Percentiles rank a stretch among this genome's conserved stretches.
phyloP scores from a whole-genome alignment of 768 basidiomycete genomes.

The Suillus variegatus region DNA sequence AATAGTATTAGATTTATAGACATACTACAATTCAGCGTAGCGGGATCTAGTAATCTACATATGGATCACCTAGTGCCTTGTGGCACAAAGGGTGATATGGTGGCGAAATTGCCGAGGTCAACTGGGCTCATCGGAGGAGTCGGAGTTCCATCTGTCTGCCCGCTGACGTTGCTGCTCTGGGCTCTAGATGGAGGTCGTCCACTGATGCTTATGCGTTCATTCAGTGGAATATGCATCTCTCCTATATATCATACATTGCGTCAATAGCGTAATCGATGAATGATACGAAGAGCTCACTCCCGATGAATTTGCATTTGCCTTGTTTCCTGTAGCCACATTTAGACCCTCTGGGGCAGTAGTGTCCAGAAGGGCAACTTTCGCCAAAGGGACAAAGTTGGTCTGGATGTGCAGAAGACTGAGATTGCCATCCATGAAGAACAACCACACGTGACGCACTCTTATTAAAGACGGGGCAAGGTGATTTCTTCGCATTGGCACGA shows the following conservation, averaged over 20 bases:
- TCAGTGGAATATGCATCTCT: constrained; percentile 3
- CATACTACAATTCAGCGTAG: constrained; percentile 1
- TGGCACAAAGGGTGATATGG: not conserved
- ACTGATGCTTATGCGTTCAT: not conserved
- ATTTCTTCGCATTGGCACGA: constrained; percentile 33
- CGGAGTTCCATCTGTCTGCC: constrained; percentile 4
- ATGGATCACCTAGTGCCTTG: not conserved
- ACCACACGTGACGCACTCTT: constrained; percentile 21
- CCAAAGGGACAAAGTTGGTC: constrained; percentile 28
- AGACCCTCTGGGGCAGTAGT: constrained; percentile 37
- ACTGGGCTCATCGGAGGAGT: constrained; percentile 8
- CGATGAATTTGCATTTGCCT: constrained; percentile 35
- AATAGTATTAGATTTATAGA: not conserved
- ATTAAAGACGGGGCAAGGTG: constrained; percentile 34
- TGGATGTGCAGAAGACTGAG: not conserved
- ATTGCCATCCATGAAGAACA: not conserved
- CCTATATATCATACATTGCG: not conserved
- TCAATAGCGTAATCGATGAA: not conserved
- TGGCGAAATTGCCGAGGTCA: not conserved
- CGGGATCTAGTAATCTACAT: not conserved
- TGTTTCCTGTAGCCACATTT: constrained; percentile 35
- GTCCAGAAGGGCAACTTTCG: constrained; percentile 36
- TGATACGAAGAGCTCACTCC: constrained; percentile 23
- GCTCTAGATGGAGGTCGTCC: constrained; percentile 7
- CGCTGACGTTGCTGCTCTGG: constrained; percentile 8